Conservation (phyloP, 768 basidiomycete species). For the Amanita subjunquillea region DNA sequence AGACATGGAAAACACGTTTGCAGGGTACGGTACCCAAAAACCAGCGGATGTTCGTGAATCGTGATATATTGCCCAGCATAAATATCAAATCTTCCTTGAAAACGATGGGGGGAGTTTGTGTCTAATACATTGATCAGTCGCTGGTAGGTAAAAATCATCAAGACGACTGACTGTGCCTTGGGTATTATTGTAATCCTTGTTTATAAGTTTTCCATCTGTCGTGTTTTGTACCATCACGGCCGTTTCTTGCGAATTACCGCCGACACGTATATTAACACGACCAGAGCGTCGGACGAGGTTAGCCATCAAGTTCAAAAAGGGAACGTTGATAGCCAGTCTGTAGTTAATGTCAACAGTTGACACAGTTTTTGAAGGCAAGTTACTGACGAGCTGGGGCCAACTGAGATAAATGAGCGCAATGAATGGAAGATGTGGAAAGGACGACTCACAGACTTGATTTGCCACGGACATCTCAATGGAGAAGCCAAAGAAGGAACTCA, state of each 20-base stretch:
- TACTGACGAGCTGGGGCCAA: slow-evolving; percentile 38
- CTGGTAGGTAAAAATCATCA: slow-evolving; percentile 6
- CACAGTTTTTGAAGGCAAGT: slow-evolving; percentile 12
- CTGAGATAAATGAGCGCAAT: slow-evolving; percentile 14
- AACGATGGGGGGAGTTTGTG: slow-evolving; percentile 55
- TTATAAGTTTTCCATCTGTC: slow-evolving; percentile 34
- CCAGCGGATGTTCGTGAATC: slow-evolving; percentile 54
- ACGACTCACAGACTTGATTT: slow-evolving; percentile 29
- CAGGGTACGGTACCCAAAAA: slow-evolving; percentile 16
- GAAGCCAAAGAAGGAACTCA: slow-evolving; percentile 60
- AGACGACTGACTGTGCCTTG: slow-evolving; percentile 12
- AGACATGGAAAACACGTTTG: not conserved
- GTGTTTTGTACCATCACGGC: slow-evolving; percentile 41
- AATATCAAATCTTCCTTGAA: slow-evolving; percentile 60
- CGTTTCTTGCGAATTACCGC: slow-evolving; percentile 75
- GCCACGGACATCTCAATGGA: slow-evolving; percentile 71
- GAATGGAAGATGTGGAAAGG: not conserved
- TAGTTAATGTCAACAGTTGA: not conserved
- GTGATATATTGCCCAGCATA: slow-evolving; percentile 49
- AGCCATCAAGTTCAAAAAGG: slow-evolving; percentile 73
- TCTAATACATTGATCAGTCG: slow-evolving; percentile 18
- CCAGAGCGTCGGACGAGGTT: slow-evolving; percentile 62
- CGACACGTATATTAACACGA: slow-evolving; percentile 53
- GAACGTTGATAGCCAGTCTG: slow-evolving; percentile 37
- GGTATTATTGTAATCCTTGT: slow-evolving; percentile 25